phyloP scores from a whole-genome alignment of 129 eudicot species.

The Chrysanthemum seticuspe region DNA sequence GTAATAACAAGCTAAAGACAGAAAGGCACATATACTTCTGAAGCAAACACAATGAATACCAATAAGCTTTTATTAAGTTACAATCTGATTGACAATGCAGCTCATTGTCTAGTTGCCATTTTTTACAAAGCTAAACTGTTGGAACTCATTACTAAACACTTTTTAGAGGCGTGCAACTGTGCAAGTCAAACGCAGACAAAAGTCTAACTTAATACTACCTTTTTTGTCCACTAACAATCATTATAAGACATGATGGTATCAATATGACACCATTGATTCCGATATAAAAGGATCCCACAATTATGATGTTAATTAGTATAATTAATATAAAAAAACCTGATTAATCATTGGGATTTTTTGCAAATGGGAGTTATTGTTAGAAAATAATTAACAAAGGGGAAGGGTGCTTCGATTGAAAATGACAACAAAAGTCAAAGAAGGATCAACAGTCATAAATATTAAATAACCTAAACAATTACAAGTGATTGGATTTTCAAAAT shows the following conservation, averaged over 20 bases:
- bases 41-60: neutral
- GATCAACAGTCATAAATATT: neutral
- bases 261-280: neutral
- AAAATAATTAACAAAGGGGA: neutral
- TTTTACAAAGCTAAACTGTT: constrained; percentile 12
- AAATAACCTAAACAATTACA: constrained; percentile 1
- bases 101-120: neutral
- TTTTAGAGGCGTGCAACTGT: neutral
- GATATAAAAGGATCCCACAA: neutral
- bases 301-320: neutral
- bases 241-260: neutral
- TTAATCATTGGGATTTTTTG: neutral
- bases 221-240: neutral
- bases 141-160: neutral
- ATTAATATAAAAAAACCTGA: neutral
- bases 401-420: neutral
- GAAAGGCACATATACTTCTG: neutral
- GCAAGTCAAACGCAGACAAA: no score
- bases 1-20: neutral
- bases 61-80: neutral
- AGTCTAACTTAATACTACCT: neutral
- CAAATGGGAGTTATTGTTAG: no score
- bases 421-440: neutral
- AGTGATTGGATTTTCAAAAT: constrained; percentile 4
- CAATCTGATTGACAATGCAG: neutral